Evolutionary conservation across 805 yeast genomes (phyloP).

Genomic region (Alloascoidea africana): DNA sequence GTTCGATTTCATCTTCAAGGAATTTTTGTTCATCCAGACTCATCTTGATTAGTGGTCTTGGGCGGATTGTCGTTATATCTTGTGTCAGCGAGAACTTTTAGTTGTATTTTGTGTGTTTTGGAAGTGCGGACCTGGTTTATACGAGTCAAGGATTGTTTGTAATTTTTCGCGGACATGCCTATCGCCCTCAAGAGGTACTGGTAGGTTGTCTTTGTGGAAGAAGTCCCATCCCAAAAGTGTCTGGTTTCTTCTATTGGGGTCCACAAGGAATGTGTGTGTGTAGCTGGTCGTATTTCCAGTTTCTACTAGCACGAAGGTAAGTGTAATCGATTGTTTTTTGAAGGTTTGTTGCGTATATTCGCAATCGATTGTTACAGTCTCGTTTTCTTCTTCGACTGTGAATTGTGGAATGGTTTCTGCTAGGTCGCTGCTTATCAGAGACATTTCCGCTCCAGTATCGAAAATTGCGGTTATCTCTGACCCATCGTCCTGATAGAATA

Average conservation of each 20-base stretch:
- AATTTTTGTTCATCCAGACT: not conserved
- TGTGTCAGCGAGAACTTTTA: not conserved
- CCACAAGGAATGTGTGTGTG: not conserved
- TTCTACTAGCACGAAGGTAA: not conserved
- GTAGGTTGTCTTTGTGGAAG: not conserved
- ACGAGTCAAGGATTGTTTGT: not conserved
- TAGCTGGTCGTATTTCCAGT: not conserved
- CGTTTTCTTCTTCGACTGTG: not conserved
- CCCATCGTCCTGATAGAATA: slow-evolving; percentile 19
- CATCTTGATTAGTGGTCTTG: not conserved
- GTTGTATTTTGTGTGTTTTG: not conserved
- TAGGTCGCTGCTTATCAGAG: not conserved
- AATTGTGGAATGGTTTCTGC: not conserved
- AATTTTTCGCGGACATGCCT: not conserved
- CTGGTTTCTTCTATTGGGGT: not conserved
- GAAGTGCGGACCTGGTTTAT: not conserved
- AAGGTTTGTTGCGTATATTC: not conserved
- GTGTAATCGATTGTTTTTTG: not conserved
- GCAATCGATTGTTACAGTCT: not conserved
- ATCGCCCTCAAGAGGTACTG: not conserved
- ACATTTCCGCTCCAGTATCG: not conserved
- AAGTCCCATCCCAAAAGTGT: not conserved
- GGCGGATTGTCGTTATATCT: not conserved
- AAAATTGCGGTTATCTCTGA: not conserved
- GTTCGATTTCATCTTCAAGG: not conserved